Evolutionary conservation across 192 early-diverging fungal species (phyloP), one percentile per base, ranked within the genome.

Genomic region (Ambispora gerdemannii): DNA sequence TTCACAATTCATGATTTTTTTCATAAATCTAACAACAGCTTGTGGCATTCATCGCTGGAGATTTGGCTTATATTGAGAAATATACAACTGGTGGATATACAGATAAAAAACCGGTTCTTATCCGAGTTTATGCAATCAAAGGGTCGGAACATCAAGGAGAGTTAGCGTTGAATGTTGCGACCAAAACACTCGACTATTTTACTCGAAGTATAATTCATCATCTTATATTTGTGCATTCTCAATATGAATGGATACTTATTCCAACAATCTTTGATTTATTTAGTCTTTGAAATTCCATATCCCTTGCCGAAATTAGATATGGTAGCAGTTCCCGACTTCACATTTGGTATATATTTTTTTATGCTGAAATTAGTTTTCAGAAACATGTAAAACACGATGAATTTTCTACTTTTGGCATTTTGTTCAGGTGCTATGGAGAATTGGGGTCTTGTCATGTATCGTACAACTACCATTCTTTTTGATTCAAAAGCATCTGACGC

Each of bases 371-470:
- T 25, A 25, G 24, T 31, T 58, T 58, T 19, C 25, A 19, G 11
- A 6, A 58, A 58, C 72, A 30, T n/a, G n/a, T n/a, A n/a, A n/a
- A n/a, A n/a, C n/a, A n/a, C n/a, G n/a, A n/a, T n/a, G n/a, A n/a
- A n/a, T n/a, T n/a, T n/a, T n/a, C n/a, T n/a, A n/a, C n/a, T n/a
- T n/a, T n/a, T n/a, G n/a, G n/a, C n/a, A n/a, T n/a, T n/a, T n/a
- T n/a, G n/a, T n/a, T 34, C 50, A 72, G 85, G 85, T 43, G 89
- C 89, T 36, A 96, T 98, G 95, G 94, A 96, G 80, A 98, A 98
- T 83, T 98, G 96, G 96, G 96, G 96, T 67, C 79, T 97, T 30
- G 86, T 98, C 34, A 98, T 95, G 6, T 97, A 93, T 74, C 87
- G 95, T 51, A 88, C 91, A 31, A 84, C 91, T 22, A 86, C 86